Evolutionary conservation across 495 filamentous ascomycete genomes (phyloP), one percentile per base, ranked within the genome.

Genomic region (Cenococcum geophilum): DNA sequence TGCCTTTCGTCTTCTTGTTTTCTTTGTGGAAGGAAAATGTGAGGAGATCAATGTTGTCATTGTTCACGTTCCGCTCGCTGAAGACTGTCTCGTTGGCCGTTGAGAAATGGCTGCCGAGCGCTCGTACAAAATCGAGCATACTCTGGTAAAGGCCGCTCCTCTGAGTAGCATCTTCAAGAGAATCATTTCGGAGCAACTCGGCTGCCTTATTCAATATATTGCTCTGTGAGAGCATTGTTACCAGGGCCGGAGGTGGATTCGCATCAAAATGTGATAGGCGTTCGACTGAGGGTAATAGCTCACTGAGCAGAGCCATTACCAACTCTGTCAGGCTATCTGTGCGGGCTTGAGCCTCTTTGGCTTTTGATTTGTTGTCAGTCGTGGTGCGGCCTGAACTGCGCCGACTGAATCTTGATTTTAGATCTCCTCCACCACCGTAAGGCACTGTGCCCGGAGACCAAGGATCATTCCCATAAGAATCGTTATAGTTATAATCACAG

Each of bases 111-210:
- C 18, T 35, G 10, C 58, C 59, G 2, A 74, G 51, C 2, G 52
- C 27, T 1, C 62, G 27, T 0, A 74, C 53, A 50, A 73, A 66
- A 51, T 63, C 57, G 1, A 76, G 57, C 12, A 68, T 18, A 8
- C 23, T 57, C 40, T 69, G 56, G 55, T 74, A 76, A 1, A 73
- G 61, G 2, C 51, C 52, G 21, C 49, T 45, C 35, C 72, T 66
- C 34, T 59, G 68, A 8, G 65, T 64, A n/a, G 67, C 70, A 49
- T 76, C 70, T 45, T 72, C 68, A 5, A 76, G 40, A 6, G 71
- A 72, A 36, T 72, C 74, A 35, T 74, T 76, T 5, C 70, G 64
- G 16, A 76, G 54, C 12, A 74, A 60, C 21, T 74, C 65, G 1
- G 70, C 74, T 5, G 55, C 59, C 12, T 58, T 57, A 42, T 71